phyloP scores from a whole-genome alignment of 768 basidiomycete species.

The Russula earlei region DNA sequence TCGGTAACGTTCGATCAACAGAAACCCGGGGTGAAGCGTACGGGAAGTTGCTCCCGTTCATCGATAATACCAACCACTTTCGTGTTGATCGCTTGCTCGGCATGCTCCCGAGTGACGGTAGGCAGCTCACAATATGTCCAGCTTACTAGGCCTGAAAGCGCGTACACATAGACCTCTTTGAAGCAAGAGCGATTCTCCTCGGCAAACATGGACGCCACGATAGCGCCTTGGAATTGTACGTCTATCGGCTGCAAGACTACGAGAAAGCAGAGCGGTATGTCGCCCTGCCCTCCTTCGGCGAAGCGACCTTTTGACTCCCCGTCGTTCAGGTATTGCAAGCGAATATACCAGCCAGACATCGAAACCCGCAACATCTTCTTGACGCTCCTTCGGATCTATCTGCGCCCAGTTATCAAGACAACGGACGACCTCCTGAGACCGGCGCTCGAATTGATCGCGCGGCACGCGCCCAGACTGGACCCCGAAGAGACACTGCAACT shows the following conservation, averaged over 20 bases:
- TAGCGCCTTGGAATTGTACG: constrained; percentile 90
- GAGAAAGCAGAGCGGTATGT: constrained; percentile 81
- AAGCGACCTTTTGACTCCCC: not conserved
- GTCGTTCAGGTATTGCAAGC: constrained; percentile 73
- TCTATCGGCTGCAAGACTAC: constrained; percentile 77
- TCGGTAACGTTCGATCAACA: constrained; percentile 23
- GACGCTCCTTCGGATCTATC: constrained; percentile 77
- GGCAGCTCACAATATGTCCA: constrained; percentile 14
- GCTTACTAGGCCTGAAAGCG: not conserved
- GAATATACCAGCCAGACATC: constrained; percentile 52
- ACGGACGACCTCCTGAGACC: constrained; percentile 58
- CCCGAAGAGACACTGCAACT: constrained; percentile 74
- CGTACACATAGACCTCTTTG: constrained; percentile 57
- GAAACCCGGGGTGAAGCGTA: constrained; percentile 46
- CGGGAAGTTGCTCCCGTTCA: constrained; percentile 65
- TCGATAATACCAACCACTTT: constrained; percentile 61
- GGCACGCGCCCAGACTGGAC: constrained; percentile 77
- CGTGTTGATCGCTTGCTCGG: constrained; percentile 74
- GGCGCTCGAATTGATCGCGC: constrained; percentile 79
- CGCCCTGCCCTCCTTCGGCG: not conserved
- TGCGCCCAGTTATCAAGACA: constrained; percentile 53
- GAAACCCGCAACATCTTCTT: constrained; percentile 64
- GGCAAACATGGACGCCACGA: constrained; percentile 88
- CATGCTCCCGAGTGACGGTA: constrained; percentile 74
- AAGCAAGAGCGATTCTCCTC: constrained; percentile 85